Percentiles rank a stretch among this genome's conserved stretches.
phyloP scores from a whole-genome alignment of 78 protist species.

The Dictyostelium firmibasis region DNA sequence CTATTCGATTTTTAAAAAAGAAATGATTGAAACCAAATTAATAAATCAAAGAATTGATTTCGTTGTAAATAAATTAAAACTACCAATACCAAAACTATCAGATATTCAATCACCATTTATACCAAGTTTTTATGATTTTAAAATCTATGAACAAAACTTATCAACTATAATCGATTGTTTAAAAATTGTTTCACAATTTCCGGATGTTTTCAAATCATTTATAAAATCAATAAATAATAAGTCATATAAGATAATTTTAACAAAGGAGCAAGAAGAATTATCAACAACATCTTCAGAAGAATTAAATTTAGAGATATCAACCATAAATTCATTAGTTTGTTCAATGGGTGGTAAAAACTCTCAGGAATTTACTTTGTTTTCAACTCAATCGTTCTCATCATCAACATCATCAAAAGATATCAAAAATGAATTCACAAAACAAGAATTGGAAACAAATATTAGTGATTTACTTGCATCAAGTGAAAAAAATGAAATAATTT shows the following conservation, averaged over 20 bases:
- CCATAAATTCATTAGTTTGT: background rate
- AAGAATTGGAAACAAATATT: background rate
- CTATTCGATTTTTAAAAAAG: background rate
- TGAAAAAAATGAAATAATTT: background rate
- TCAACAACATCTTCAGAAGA: background rate
- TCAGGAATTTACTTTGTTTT: too few relatives aligned
- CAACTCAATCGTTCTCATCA: too few relatives aligned
- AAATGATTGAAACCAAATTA: background rate
- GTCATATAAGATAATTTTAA: background rate
- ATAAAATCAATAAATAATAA: background rate
- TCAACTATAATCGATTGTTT: background rate
- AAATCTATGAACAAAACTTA: background rate
- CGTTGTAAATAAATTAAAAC: background rate
- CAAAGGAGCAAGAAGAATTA: background rate
- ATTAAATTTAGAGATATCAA: background rate
- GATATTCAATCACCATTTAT: background rate
- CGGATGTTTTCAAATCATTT: background rate
- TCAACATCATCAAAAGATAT: background rate
- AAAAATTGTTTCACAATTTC: background rate
- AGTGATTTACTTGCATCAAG: background rate
- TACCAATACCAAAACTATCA: background rate
- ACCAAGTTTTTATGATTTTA: background rate
- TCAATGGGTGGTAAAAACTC: background rate
- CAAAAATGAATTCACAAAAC: background rate
- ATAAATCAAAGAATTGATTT: background rate